These are phyloP conservation scores for Colletotrichum sp. DNA, from an alignment of 2,329 filamentous ascomycete species.

Conservation along the genomic window DNA sequence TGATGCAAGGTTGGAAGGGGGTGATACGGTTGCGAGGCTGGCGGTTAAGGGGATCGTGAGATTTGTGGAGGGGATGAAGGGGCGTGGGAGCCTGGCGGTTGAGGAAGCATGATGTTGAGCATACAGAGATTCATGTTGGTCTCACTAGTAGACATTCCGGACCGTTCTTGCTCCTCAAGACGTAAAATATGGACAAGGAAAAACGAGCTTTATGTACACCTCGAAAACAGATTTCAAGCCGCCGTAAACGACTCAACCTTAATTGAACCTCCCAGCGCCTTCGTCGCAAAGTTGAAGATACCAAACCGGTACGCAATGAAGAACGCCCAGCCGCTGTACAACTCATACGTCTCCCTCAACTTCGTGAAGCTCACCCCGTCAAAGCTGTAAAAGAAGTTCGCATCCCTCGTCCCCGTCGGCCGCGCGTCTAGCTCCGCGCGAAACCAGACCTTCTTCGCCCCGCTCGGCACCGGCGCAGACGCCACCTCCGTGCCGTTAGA, in stretches of 20 bases:
- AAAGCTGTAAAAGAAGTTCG: slow-evolving; percentile 25
- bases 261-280: slow-evolving; percentile 42
- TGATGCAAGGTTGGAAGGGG: not conserved
- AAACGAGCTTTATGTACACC: not conserved
- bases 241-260: slow-evolving; percentile 31
- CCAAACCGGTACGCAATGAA: slow-evolving; percentile 55
- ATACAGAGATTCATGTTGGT: not conserved
- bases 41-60: not conserved
- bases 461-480: slow-evolving; percentile 23
- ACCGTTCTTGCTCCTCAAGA: too few species aligned
- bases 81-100: rapidly evolving
- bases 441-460: slow-evolving; percentile 26
- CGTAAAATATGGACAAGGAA: too few species aligned
- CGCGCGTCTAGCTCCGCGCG: slow-evolving; percentile 27
- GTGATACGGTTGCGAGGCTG: not conserved
- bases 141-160: too few species aligned
- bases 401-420: slow-evolving; percentile 24
- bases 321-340: slow-evolving; percentile 49
- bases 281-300: slow-evolving; percentile 55
- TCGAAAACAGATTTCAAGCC: not conserved
- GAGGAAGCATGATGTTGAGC: rapidly evolving
- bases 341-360: slow-evolving; percentile 35
- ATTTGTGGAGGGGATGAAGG: not conserved
- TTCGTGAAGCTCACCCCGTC: slow-evolving; percentile 30
- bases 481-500: slow-evolving; percentile 24